These are phyloP conservation scores for Allodekkera sacchari DNA, from an alignment of 805 yeast species.

Conservation along the genomic window DNA sequence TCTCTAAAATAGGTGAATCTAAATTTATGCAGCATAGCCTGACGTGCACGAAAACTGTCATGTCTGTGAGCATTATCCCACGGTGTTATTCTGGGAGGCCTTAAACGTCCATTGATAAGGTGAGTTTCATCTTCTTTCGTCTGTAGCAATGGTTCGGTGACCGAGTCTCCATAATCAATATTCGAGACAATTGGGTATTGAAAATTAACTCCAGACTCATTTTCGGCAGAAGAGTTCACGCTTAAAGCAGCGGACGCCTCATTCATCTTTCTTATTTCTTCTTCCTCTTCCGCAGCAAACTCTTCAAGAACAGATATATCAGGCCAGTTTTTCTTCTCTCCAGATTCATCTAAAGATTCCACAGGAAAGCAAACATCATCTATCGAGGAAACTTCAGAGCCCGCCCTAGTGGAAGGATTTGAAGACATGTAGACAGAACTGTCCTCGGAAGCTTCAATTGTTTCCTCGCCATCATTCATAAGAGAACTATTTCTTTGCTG, in stretches of 20 bases:
- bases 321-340: slow-evolving; percentile 59
- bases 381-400: slow-evolving; percentile 62
- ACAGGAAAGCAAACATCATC: slow-evolving; percentile 92
- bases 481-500: no score
- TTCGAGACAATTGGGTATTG: slow-evolving; percentile 27
- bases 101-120: slow-evolving; percentile 50
- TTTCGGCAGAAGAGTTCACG: slow-evolving; percentile 14
- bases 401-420: slow-evolving; percentile 57
- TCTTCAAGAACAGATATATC: slow-evolving; percentile 70
- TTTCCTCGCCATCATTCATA: slow-evolving; percentile 8
- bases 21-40: slow-evolving; percentile 36
- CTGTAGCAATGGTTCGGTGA: slow-evolving; percentile 16
- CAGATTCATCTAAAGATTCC: slow-evolving; percentile 36
- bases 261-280: slow-evolving; percentile 22
- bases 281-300: slow-evolving; percentile 61
- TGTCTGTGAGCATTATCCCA: slow-evolving; percentile 40
- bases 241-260: slow-evolving; percentile 21
- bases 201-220: slow-evolving; percentile 27
- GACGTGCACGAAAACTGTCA: slow-evolving; percentile 10
- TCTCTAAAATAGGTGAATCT: slow-evolving; percentile 91
- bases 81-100: slow-evolving; percentile 71
- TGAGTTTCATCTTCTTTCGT: slow-evolving; percentile 47
- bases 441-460: no score
- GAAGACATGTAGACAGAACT: slow-evolving; percentile 31
- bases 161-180: slow-evolving; percentile 20